A percentile compares a stretch with the other conserved stretches of the same genome.
Conservation (phyloP, 768 basidiomycete species). For the Leccinum rimulosum region DNA sequence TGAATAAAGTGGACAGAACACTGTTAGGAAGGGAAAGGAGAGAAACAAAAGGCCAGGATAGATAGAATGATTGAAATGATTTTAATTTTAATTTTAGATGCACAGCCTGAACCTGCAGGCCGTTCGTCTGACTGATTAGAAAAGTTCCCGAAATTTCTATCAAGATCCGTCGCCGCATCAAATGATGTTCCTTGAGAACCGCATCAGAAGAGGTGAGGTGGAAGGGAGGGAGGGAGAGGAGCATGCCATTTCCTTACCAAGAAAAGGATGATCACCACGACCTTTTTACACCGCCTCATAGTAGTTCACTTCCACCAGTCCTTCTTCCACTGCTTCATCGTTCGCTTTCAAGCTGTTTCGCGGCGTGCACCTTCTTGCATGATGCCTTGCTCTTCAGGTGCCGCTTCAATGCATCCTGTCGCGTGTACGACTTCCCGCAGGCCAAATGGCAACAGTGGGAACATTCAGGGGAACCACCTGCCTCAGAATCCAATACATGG, state of each 20-base stretch:
- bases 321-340: conserved; percentile 8
- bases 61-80: too few relatives aligned
- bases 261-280: conserved; percentile 3
- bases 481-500: not conserved
- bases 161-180: too few relatives aligned
- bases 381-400: conserved; percentile 28
- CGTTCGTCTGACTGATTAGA: too few relatives aligned
- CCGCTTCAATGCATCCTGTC: conserved; percentile 33
- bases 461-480: not conserved
- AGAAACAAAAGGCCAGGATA: too few relatives aligned
- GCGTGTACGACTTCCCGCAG: conserved; percentile 11
- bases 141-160: too few relatives aligned
- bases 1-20: too few relatives aligned
- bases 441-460: conserved; percentile 16
- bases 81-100: too few relatives aligned
- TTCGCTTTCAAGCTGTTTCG: conserved; percentile 6
- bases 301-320: conserved; percentile 14
- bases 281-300: conserved; percentile 11
- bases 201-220: too few relatives aligned
- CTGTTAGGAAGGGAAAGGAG: too few relatives aligned
- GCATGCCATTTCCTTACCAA: conserved; percentile 22
- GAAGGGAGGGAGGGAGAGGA: not conserved
- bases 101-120: too few relatives aligned
- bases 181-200: too few relatives aligned
- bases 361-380: conserved; percentile 25